These are phyloP conservation scores for Aspergillus fumigatiaffinis DNA, from an alignment of 2,329 filamentous ascomycete genomes.

Conservation along the genomic window DNA sequence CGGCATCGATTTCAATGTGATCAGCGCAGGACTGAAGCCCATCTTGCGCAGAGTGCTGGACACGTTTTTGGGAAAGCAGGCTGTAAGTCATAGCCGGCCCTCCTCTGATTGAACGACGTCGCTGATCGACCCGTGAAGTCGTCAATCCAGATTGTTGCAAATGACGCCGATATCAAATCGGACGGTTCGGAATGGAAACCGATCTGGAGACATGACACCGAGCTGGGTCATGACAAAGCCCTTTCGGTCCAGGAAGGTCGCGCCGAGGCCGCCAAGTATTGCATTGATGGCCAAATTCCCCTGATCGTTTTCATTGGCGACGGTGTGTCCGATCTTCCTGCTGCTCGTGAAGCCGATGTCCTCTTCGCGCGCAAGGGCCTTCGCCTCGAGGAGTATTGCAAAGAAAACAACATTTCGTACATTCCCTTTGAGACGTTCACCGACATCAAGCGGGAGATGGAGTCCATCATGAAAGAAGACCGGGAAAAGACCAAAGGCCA, in stretches of 20 bases:
- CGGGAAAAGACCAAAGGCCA: constrained; percentile 57
- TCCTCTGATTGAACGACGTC: background rate
- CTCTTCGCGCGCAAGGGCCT: constrained; percentile 64
- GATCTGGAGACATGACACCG: constrained; percentile 63
- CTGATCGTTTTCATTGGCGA: constrained; percentile 68
- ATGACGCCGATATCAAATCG: constrained; percentile 57
- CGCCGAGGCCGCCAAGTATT: constrained; percentile 49
- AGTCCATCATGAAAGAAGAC: constrained; percentile 57
- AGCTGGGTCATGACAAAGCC: constrained; percentile 65
- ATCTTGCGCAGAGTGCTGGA: constrained; percentile 60
- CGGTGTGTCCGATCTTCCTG: constrained; percentile 64
- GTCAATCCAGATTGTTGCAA: constrained; percentile 64
- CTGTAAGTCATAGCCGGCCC: constrained; percentile 18
- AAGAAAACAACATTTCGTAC: constrained; percentile 58
- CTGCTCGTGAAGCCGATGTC: constrained; percentile 63
- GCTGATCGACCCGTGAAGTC: constrained; percentile 28
- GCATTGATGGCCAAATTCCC: constrained; percentile 59
- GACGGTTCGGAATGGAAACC: constrained; percentile 62
- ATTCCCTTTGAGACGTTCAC: constrained; percentile 63
- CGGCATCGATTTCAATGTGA: constrained; percentile 65
- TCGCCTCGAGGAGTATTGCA: constrained; percentile 62
- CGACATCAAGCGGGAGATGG: constrained; percentile 60
- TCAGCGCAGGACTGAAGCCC: constrained; percentile 64
- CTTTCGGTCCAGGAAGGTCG: constrained; percentile 61
- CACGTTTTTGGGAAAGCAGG: constrained; percentile 60